These are phyloP conservation scores for Vanrija pseudolonga DNA, from an alignment of 1,284 basidiomycete genomes.

Conservation along the genomic window DNA sequence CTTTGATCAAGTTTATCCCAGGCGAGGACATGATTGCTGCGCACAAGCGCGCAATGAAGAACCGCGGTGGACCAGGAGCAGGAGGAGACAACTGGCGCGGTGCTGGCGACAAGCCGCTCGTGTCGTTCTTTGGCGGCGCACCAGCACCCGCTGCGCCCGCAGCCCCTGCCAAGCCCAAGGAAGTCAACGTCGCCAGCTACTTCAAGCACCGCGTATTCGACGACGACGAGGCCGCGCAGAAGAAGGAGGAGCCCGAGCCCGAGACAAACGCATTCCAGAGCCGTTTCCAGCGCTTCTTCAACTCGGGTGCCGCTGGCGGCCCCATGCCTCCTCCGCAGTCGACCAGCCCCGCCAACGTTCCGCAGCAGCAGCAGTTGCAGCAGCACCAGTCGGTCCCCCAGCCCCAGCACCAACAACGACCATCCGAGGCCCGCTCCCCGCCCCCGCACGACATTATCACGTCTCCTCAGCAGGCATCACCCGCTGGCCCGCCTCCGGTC, in stretches of 20 bases:
- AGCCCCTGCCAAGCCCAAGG: conserved; percentile 25
- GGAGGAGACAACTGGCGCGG: conserved; percentile 15
- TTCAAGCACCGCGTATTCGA: conserved; percentile 27
- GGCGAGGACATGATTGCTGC: conserved; percentile 46
- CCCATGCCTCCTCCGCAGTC: background rate
- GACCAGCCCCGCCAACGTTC: background rate
- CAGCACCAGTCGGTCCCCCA: background rate
- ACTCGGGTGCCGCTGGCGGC: background rate
- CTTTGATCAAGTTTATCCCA: conserved; percentile 32
- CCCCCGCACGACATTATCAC: background rate
- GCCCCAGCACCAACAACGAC: conserved; percentile 4
- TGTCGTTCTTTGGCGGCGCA: conserved; percentile 30
- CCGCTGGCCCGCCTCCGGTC: conserved; percentile 3
- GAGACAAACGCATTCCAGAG: conserved; percentile 27
- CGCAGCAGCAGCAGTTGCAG: background rate
- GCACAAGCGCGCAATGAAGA: conserved; percentile 39
- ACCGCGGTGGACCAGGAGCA: conserved; percentile 6
- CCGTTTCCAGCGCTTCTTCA: conserved; percentile 44
- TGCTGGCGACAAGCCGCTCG: conserved; percentile 24
- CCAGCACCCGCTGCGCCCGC: background rate
- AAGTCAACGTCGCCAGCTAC: conserved; percentile 41
- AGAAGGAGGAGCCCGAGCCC: conserved; percentile 11
- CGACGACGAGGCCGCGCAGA: conserved; percentile 16
- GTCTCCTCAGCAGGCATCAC: background rate
- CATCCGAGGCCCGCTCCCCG: background rate